Base-by-base conservation (phyloP, 2,329 filamentous ascomycete species). In the Phialophora expanda region DNA sequence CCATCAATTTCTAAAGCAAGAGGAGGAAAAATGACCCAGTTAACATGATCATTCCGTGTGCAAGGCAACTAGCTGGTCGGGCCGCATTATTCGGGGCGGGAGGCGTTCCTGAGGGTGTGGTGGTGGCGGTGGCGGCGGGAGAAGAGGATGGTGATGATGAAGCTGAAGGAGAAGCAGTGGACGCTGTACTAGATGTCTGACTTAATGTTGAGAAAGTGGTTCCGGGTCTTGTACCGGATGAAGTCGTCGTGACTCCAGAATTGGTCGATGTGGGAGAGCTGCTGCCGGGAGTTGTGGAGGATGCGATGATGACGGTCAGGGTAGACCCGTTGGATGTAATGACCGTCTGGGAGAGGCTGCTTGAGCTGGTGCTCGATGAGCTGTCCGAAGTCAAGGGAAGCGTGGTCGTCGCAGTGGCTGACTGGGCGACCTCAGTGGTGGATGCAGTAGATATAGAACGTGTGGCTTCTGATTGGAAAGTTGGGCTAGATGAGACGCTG, bases 151-250 rank as follows among this genome's bases (percentile, higher is more conserved):
- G 8, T 30, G 53, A 34, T 22, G 28, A 20, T n/a, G 53, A 22
- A 8, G 53, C 28, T 32, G 53, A 38, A 11, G 53, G n/a, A 20
- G 53, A 56, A 20, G 53, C 28, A 30, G 53, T 32, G 7, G 53
- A 56, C 17, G 53, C 5, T n/a, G 22, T 56, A n/a, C 32, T 6
- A 7, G 26, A n/a, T 20, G 26, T 32, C 17, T 34, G 53, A 28
- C 53, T 34, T 20, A 28, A 28, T 12, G 53, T 56, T 22, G 53
- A 32, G 14, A 56, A 32, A 6, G 53, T 56, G 17, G 53, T 56
- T n/a, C 53, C 28, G 28, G n/a, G 28, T 56, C 53, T 28, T 56
- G 53, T 34, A 11, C 17, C 4, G 48, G 48, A 51, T 9, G 48
- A 22, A 12, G 48, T 51, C 20, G 46, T 51, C 38, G 38, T n/a